phyloP scores from a whole-genome alignment of 768 basidiomycete species.

The Trametes cinnabarina region DNA sequence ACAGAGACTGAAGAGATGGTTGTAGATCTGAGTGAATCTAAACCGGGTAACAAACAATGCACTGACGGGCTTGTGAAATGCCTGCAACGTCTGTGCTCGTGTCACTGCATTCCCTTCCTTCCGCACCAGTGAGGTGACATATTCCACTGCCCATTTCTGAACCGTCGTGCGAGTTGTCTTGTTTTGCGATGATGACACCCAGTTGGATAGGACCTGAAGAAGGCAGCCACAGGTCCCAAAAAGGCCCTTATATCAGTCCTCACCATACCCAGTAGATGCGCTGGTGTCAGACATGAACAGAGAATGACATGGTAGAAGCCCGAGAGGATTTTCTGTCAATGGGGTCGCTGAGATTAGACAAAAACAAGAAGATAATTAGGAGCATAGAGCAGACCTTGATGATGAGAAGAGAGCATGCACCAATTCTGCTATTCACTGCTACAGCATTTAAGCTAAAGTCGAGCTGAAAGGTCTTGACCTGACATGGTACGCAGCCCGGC shows the following conservation, averaged over 20 bases:
- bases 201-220: slow-evolving; percentile 31
- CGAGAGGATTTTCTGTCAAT: no score
- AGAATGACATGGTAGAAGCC: no score
- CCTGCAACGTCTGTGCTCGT: slow-evolving; percentile 3
- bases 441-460: slow-evolving; percentile 33
- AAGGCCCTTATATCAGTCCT: no score
- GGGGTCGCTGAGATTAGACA: no score
- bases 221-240: no score
- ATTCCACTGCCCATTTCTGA: slow-evolving; percentile 26
- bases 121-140: slow-evolving; percentile 15
- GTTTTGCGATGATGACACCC: slow-evolving; percentile 24
- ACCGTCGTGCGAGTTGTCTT: slow-evolving; percentile 16
- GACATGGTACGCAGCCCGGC: no score
- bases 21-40: neutral
- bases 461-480: slow-evolving; percentile 33
- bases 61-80: neutral
- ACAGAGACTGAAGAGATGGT: neutral
- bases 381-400: no score
- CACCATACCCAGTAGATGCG: no score
- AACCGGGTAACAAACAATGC: slow-evolving; percentile 3
- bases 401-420: slow-evolving; percentile 27
- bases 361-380: no score
- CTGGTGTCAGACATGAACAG: no score
- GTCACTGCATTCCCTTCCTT: slow-evolving; percentile 12
- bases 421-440: slow-evolving; percentile 35